Evolutionary conservation across 192 early-diverging fungal species (phyloP).

Genomic region (Thamnidium elegans): DNA sequence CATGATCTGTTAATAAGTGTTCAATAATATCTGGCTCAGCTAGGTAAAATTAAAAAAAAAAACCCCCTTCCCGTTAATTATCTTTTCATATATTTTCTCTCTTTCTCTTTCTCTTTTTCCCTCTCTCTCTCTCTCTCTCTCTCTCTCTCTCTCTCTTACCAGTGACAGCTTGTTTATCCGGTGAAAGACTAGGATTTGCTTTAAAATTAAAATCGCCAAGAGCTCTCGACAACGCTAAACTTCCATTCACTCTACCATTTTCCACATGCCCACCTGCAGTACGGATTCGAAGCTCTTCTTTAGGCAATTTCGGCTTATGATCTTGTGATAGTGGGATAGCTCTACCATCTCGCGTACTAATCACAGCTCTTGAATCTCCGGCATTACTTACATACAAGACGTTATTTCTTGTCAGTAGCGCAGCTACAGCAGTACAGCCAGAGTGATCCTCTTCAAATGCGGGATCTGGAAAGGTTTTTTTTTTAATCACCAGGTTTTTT

Average conservation of each 20-base stretch:
- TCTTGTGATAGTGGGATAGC: conserved; percentile 81
- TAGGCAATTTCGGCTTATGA: conserved; percentile 91
- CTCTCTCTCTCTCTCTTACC: conserved; percentile 37
- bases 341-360: conserved; percentile 67
- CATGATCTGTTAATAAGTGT: conserved; percentile 58
- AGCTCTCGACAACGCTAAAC: conserved; percentile 93
- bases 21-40: conserved; percentile 82
- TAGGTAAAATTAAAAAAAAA: conserved; percentile 24
- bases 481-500: background rate
- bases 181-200: conserved; percentile 65
- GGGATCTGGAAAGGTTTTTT: conserved; percentile 8
- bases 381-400: conserved; percentile 63
- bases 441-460: conserved; percentile 62
- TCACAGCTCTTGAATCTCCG: conserved; percentile 92
- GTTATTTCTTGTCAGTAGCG: conserved; percentile 24
- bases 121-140: too few relatives aligned
- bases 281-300: conserved; percentile 80
- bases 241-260: conserved; percentile 96
- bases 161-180: conserved; percentile 94
- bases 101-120: too few relatives aligned
- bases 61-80: background rate
- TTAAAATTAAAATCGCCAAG: conserved; percentile 99
- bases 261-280: conserved; percentile 96
- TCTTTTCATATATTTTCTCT: background rate
- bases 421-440: conserved; percentile 88